Conservation (phyloP, 1,139 yeast genomes). For the Scheffersomyces illinoinensis region DNA sequence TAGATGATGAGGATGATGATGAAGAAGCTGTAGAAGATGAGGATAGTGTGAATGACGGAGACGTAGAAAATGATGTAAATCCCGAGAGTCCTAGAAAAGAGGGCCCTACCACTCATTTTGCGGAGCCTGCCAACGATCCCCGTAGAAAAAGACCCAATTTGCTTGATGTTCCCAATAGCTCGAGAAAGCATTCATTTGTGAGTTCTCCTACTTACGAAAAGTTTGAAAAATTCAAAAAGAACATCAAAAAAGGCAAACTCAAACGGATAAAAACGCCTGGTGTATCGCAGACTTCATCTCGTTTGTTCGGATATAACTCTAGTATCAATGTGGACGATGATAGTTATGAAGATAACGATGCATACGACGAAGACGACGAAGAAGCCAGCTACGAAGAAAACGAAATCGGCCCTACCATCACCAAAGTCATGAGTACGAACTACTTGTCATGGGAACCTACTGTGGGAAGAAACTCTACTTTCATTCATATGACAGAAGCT, state of each 20-base stretch:
- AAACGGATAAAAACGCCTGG: slow-evolving; percentile 7
- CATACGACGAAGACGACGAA: slow-evolving; percentile 15
- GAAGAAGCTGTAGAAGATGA: slow-evolving; percentile 16
- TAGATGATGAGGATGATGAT: slow-evolving; percentile 14
- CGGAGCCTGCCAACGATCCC: slow-evolving; percentile 37
- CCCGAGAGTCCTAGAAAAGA: slow-evolving; percentile 17
- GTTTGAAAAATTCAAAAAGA: slow-evolving; percentile 10
- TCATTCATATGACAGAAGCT: slow-evolving; percentile 74
- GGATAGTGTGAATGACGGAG: slow-evolving; percentile 9
- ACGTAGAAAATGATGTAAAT: slow-evolving; percentile 8
- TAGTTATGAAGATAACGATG: slow-evolving; percentile 5
- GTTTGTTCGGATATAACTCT: not conserved
- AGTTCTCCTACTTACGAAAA: slow-evolving; percentile 49
- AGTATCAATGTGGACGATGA: not conserved
- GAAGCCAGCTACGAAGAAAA: slow-evolving; percentile 12
- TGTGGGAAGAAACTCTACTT: slow-evolving; percentile 93
- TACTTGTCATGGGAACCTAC: slow-evolving; percentile 92
- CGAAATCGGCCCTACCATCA: slow-evolving; percentile 2
- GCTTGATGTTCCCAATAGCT: slow-evolving; percentile 34
- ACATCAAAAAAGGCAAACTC: slow-evolving; percentile 9
- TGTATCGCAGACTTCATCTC: not conserved
- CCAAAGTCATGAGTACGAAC: slow-evolving; percentile 47
- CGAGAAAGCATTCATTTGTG: slow-evolving; percentile 17
- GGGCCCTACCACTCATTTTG: slow-evolving; percentile 30
- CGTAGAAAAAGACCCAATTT: slow-evolving; percentile 49